Base-by-base conservation (phyloP, 2,329 filamentous ascomycete species). In the Ceratocystis variospora region DNA sequence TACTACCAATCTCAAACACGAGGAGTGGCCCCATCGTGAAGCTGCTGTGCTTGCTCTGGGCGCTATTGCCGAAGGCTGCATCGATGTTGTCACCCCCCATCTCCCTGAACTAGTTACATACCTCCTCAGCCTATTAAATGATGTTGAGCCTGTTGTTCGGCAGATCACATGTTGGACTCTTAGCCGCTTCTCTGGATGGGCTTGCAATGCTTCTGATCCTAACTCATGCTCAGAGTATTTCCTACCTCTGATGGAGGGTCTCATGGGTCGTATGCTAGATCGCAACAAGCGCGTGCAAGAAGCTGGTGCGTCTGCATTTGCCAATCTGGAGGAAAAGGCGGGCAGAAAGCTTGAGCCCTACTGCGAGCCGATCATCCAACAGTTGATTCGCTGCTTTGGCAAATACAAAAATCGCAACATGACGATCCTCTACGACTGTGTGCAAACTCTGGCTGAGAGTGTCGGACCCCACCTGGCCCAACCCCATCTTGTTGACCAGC, bases 361-460 rank as follows among this genome's bases (percentile, higher is more conserved):
- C 77, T 92, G 90, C 72, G 83, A 87, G 33, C 89, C 92, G 31
- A 97, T 99, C 71, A 84, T 97, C 64, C 87, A 87, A 69, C 94
- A 97, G 74, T 97, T 93, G 72, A 91, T 96, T 64, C 81, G 83
- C 68, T 99, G 94, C 76, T 99, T 99, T 76, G 83, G 81, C 64
- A 91, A 89, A 76, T 99, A 97, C 83, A 97, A 99, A 81, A 93
- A 97, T 76, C 87, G 90, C 72, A 99, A 99, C 78, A 96, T 97
- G 85, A 96, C 95, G 78, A 95, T 97, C 65, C 83, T 99, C 44
- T 99, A 99, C 78, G 94, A 99, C 77, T 97, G 94, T 75, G 90
- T 99, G 44, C 94, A 99, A 77, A 99, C 94, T 0, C 80, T 99
- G 67, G 94, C 94, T 2, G 94, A 99, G 75, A 88, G 90, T 72